Evolutionary conservation across 495 filamentous ascomycete species (phyloP).

Genomic region (Thermothielavioides terrestris): DNA sequence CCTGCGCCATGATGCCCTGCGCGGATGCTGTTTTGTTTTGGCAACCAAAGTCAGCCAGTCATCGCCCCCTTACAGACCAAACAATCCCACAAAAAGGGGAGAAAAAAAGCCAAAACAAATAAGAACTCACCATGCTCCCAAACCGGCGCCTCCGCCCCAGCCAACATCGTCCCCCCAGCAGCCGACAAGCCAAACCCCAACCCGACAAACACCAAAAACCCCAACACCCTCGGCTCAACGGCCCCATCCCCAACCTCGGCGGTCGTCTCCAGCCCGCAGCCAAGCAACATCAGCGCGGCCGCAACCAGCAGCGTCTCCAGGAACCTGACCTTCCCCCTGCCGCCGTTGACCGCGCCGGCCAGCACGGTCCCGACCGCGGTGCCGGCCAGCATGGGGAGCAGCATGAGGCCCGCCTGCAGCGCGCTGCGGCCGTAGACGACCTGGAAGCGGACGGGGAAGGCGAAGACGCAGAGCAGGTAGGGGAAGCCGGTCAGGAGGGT

Average conservation of each 20-base stretch:
- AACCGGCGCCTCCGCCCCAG: conserved; percentile 24
- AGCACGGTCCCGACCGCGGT: conserved; percentile 40
- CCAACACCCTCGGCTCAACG: conserved; percentile 32
- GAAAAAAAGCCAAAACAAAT: not conserved
- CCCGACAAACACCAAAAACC: conserved; percentile 38
- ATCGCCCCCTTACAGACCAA: not conserved
- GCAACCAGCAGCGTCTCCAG: conserved; percentile 30
- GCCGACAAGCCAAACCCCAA: conserved; percentile 39
- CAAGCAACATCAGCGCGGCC: conserved; percentile 29
- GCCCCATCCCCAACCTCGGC: conserved; percentile 16
- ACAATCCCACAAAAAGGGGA: not conserved
- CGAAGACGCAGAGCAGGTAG: conserved; percentile 46
- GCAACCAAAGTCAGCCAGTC: not conserved
- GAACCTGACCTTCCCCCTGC: conserved; percentile 18
- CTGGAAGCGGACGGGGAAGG: conserved; percentile 51
- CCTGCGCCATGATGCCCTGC: conserved; percentile 44
- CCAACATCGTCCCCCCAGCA: conserved; percentile 30
- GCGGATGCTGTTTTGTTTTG: conserved; percentile 42
- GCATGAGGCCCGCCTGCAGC: conserved; percentile 45
- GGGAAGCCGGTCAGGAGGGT: conserved; percentile 48
- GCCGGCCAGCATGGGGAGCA: conserved; percentile 48
- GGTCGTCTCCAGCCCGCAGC: conserved; percentile 32
- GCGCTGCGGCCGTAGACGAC: conserved; percentile 44
- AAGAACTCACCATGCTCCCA: conserved; percentile 30
- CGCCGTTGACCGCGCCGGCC: conserved; percentile 30